These are phyloP conservation scores for Beauveria medogensis DNA, from an alignment of 2,329 filamentous ascomycete genomes.

Conservation along the genomic window DNA sequence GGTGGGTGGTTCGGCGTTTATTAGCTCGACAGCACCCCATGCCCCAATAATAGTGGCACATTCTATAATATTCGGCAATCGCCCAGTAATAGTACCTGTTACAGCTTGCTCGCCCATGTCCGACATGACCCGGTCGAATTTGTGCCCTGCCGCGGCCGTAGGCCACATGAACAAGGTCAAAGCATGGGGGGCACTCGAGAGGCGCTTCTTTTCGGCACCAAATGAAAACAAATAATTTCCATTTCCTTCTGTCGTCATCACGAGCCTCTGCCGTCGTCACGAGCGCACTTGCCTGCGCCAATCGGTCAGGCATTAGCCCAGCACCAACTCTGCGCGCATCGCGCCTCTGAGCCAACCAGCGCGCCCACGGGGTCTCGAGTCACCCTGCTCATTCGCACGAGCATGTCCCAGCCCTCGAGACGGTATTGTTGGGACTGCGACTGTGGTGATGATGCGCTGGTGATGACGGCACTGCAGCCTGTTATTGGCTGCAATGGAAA, in stretches of 20 bases:
- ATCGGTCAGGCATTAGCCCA: not conserved
- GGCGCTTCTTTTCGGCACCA: not conserved
- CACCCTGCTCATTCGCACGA: not conserved
- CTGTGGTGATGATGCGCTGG: not conserved
- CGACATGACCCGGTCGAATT: not conserved
- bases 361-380: not conserved
- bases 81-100: not conserved
- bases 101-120: not conserved
- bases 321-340: not conserved
- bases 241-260: too few relatives aligned
- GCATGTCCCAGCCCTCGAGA: not conserved
- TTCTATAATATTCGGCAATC: not conserved
- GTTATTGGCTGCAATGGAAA: constrained; percentile 13
- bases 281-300: not conserved
- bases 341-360: not conserved
- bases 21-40: not conserved
- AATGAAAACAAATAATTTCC: too few relatives aligned
- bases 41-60: not conserved
- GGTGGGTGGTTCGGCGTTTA: not conserved
- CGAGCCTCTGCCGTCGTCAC: not conserved
- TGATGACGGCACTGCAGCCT: not conserved
- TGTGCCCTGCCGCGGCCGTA: not conserved
- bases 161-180: not conserved
- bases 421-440: not conserved
- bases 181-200: not conserved